Percentiles rank a stretch among this genome's conserved stretches.
phyloP scores from a whole-genome alignment of 23 red algal genomes.

The Gracilaria gracilis region DNA sequence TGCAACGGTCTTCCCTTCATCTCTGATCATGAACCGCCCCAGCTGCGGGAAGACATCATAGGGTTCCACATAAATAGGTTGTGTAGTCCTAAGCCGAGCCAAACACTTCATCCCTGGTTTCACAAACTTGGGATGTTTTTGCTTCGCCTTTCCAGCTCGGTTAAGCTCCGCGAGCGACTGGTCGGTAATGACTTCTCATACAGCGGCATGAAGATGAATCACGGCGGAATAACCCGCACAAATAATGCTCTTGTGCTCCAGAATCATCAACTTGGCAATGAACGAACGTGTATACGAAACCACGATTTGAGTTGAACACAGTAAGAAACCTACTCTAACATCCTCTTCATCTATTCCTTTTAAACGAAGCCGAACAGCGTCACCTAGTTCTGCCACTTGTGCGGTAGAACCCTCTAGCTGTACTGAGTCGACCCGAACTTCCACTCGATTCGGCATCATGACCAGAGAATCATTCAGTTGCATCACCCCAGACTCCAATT shows the following conservation, averaged over 20 bases:
- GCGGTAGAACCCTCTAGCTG: constrained; percentile 84
- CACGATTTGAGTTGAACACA: constrained; percentile 72
- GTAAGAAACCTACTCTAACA: constrained; percentile 84
- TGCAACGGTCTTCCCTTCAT: constrained; percentile 95
- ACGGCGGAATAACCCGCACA: constrained; percentile 94
- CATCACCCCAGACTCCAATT: constrained; percentile 92
- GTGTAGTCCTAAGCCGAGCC: constrained; percentile 67
- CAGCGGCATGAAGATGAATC: constrained; percentile 89
- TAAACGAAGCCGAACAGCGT: constrained; percentile 88
- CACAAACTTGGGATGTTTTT: constrained; percentile 91
- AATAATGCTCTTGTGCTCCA: constrained; percentile 98
- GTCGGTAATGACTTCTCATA: constrained; percentile 80
- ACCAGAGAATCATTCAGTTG: constrained; percentile 80
- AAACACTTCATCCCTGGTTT: constrained; percentile 92
- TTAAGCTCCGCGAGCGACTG: constrained; percentile 87
- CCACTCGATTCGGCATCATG: constrained; percentile 91
- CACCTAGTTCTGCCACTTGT: constrained; percentile 85
- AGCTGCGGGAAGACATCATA: constrained; percentile 95
- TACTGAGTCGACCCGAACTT: constrained; percentile 81
- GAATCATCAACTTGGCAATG: constrained; percentile 90
- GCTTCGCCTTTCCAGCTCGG: constrained; percentile 83
- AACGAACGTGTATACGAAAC: constrained; percentile 82
- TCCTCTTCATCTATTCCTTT: constrained; percentile 99
- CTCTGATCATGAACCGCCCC: constrained; percentile 95
- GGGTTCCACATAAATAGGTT: constrained; percentile 85